phyloP scores from a whole-genome alignment of 2,329 filamentous ascomycete species.

The Periconia sp. region DNA sequence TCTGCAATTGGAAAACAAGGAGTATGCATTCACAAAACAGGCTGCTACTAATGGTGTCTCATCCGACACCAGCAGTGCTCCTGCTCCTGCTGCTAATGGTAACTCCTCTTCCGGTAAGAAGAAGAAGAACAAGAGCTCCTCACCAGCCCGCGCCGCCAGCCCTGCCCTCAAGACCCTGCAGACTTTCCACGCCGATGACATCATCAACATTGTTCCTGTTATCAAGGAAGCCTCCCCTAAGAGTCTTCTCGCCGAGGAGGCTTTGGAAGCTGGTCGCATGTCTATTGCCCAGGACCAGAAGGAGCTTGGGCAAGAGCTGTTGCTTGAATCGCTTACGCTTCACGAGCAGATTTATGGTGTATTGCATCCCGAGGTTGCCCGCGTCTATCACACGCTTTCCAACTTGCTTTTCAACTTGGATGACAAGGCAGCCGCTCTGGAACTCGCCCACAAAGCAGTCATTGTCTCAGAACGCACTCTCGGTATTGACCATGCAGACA shows the following conservation, averaged over 20 bases:
- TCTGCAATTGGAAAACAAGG: conserved; percentile 79
- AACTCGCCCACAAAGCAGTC: conserved; percentile 93
- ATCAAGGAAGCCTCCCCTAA: conserved; percentile 93
- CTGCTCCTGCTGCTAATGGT: conserved; percentile 42
- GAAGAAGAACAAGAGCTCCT: conserved; percentile 60
- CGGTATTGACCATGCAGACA: conserved; percentile 91
- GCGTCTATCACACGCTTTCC: conserved; percentile 91
- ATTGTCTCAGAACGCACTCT: conserved; percentile 94
- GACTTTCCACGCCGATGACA: conserved; percentile 81
- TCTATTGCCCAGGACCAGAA: conserved; percentile 95
- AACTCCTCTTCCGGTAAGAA: conserved; percentile 35
- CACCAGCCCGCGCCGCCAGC: conserved; percentile 49
- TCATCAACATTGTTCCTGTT: conserved; percentile 90
- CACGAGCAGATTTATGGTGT: conserved; percentile 99
- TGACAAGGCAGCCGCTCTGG: conserved; percentile 92
- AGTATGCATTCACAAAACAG: conserved; percentile 66
- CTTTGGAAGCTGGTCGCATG: conserved; percentile 90
- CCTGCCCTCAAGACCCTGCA: conserved; percentile 50
- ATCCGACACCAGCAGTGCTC: conserved; percentile 18
- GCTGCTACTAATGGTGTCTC: conserved; percentile 20
- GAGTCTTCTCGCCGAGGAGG: conserved; percentile 90
- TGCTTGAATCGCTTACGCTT: conserved; percentile 92
- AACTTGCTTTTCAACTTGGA: conserved; percentile 98
- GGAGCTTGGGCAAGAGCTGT: conserved; percentile 91
- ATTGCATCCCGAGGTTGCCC: conserved; percentile 91